A percentile compares a stretch with the other conserved stretches of the same genome.
phyloP scores from a whole-genome alignment of 2,329 filamentous ascomycete genomes.

The Monascus ruber region DNA sequence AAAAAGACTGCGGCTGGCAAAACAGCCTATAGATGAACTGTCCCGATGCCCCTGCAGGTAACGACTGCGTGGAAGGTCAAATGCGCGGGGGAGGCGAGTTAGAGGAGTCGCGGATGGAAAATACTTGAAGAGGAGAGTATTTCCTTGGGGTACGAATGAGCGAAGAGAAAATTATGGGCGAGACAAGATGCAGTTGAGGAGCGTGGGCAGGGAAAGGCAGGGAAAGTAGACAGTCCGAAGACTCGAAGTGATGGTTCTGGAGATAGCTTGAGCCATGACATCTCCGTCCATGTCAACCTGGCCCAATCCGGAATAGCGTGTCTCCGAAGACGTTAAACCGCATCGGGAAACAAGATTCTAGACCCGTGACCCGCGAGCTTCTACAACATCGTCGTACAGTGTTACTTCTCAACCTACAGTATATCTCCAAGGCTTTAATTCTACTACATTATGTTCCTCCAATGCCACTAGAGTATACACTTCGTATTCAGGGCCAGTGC shows the following conservation, averaged over 20 bases:
- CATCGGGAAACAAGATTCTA: slow-evolving; percentile 7
- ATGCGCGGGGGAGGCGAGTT: too few species aligned
- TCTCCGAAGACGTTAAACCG: slow-evolving; percentile 8
- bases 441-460: too few species aligned
- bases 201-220: slow-evolving; percentile 13
- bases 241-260: slow-evolving; percentile 6
- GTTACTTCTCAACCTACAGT: not conserved
- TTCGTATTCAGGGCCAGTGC: not conserved
- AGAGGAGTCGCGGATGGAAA: not conserved
- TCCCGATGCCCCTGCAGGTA: too few species aligned
- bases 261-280: slow-evolving; percentile 15
- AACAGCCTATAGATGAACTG: too few species aligned
- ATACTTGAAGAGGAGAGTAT: slow-evolving; percentile 3
- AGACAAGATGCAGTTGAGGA: slow-evolving; percentile 7
- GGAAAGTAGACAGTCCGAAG: slow-evolving; percentile 5
- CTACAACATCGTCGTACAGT: not conserved
- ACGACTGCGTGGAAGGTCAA: too few species aligned
- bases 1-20: too few species aligned
- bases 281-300: slow-evolving; percentile 16
- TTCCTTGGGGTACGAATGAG: not conserved
- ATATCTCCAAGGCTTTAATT: too few species aligned
- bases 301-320: slow-evolving; percentile 13
- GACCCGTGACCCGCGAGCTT: too few species aligned
- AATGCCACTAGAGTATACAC: not conserved
- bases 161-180: not conserved